These are phyloP conservation scores for Hamigera avellanea DNA, from an alignment of 495 filamentous ascomycete species.

Conservation along the genomic window DNA sequence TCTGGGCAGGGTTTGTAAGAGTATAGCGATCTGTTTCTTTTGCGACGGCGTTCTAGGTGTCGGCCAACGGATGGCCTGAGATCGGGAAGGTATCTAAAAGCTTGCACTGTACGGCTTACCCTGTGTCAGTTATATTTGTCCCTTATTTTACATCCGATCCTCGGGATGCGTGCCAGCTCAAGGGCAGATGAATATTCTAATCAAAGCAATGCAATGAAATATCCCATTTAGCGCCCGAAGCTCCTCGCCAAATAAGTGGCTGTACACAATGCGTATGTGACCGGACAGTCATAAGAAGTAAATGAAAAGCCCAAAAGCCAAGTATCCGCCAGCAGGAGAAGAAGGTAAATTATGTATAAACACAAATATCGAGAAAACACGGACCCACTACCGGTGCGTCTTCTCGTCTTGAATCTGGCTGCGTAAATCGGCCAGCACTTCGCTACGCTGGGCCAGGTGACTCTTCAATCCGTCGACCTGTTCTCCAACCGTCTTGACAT, in stretches of 20 bases:
- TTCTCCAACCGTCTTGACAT: constrained; percentile 38
- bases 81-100: no score
- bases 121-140: no score
- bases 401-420: constrained; percentile 37
- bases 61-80: no score
- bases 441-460: constrained; percentile 34
- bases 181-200: not conserved
- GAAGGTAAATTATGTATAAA: not conserved
- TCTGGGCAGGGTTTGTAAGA: not conserved
- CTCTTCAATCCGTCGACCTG: constrained; percentile 42
- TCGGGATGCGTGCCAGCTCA: not conserved
- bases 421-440: constrained; percentile 29
- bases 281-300: no score
- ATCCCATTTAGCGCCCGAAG: constrained; percentile 22
- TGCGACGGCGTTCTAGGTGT: no score
- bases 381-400: constrained; percentile 18
- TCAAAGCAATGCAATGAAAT: not conserved
- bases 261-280: constrained; percentile 22
- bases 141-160: no score
- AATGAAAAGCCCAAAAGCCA: constrained; percentile 8
- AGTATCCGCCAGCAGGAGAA: no score
- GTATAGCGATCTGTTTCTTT: no score
- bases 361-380: not conserved
- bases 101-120: no score
- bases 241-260: constrained; percentile 25